Percentiles rank a stretch among this genome's conserved stretches.
Evolutionary conservation across 202 grass and related monocot genomes (phyloP).

Genomic region (Schoenoplectus tabernaemontani): DNA sequence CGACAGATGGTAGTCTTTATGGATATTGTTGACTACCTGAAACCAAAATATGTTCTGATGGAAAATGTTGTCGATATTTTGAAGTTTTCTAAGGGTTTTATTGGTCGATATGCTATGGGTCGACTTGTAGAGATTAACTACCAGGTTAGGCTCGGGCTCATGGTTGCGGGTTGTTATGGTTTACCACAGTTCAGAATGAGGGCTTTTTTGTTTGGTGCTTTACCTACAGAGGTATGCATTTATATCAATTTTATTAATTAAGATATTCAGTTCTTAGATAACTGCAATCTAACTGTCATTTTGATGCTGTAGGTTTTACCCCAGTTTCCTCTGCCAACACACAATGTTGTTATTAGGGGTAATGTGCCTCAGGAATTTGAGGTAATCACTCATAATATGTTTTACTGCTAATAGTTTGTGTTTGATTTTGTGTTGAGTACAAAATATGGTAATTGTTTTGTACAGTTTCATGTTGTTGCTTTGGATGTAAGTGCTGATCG

Average conservation of each 20-base stretch:
- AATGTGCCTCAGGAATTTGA: constrained; percentile 54
- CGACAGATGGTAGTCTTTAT: constrained; percentile 54
- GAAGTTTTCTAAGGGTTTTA: constrained; percentile 52
- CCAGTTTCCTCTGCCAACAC: constrained; percentile 54
- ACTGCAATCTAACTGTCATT: background rate
- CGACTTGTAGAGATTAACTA: constrained; percentile 51
- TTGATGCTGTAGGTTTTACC: constrained; percentile 39
- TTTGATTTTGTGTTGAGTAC: background rate
- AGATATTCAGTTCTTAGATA: background rate
- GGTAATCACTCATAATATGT: constrained; percentile 19
- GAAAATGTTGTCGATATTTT: constrained; percentile 66
- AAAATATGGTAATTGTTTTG: background rate
- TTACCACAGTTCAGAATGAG: constrained; percentile 59
- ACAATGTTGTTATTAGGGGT: constrained; percentile 67
- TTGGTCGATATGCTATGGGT: constrained; percentile 51
- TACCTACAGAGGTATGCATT: constrained; percentile 44
- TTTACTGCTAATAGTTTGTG: background rate
- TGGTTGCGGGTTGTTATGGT: constrained; percentile 60
- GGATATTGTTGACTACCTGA: constrained; percentile 55
- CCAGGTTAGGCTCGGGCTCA: constrained; percentile 48
- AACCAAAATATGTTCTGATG: constrained; percentile 59
- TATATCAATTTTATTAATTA: background rate
- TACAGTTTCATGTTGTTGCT: constrained; percentile 69
- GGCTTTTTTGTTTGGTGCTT: constrained; percentile 49
- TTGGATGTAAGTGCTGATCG: constrained; percentile 47